Conservation (phyloP, 768 basidiomycete genomes). For the Termitomyces sp. region DNA sequence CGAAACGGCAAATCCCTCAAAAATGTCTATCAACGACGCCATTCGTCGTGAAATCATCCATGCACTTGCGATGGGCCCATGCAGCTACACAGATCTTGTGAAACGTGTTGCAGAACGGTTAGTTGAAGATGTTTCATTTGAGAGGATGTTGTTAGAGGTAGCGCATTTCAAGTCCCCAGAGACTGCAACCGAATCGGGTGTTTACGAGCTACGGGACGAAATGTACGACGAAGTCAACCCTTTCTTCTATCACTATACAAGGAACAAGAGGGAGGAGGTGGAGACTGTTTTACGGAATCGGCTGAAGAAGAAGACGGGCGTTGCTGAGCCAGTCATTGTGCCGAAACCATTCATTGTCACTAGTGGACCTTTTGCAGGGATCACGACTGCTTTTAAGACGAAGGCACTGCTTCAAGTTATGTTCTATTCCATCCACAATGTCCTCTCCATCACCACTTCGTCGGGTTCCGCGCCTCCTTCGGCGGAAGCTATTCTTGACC, state of each 20-base stretch:
- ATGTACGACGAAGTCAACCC: constrained; percentile 86
- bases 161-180: constrained; percentile 83
- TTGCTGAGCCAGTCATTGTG: constrained; percentile 65
- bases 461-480: constrained; percentile 62
- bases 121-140: constrained; percentile 79
- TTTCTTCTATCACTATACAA: constrained; percentile 92
- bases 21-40: constrained; percentile 55
- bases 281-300: constrained; percentile 68
- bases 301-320: constrained; percentile 57
- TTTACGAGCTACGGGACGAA: constrained; percentile 86
- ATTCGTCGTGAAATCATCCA: constrained; percentile 88
- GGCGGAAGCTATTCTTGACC: constrained; percentile 87
- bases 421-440: constrained; percentile 77
- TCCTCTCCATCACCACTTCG: constrained; percentile 59
- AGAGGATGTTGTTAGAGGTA: constrained; percentile 70
- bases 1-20: constrained; percentile 72
- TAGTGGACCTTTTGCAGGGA: constrained; percentile 61
- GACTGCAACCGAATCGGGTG: constrained; percentile 68
- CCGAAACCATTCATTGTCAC: constrained; percentile 66
- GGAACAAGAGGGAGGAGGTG: constrained; percentile 91
- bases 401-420: constrained; percentile 74
- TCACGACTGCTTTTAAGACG: constrained; percentile 63
- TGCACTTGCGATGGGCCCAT: constrained; percentile 81
- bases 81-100: constrained; percentile 85
- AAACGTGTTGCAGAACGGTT: constrained; percentile 89